Evolutionary conservation across 768 basidiomycete species (phyloP).

Genomic region (Suillus paluster): DNA sequence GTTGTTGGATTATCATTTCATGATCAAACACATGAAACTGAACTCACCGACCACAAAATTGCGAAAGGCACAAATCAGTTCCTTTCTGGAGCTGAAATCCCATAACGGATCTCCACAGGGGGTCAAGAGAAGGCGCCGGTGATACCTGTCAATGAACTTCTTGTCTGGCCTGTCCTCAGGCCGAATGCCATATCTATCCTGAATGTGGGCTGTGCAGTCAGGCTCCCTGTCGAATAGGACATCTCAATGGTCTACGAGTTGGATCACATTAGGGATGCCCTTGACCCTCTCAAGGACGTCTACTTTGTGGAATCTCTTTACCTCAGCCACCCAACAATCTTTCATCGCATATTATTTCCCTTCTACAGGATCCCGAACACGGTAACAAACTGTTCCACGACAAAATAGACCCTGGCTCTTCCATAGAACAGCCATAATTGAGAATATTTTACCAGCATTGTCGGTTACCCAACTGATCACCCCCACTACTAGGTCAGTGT

Average conservation of each 20-base stretch:
- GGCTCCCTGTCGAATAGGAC: not conserved
- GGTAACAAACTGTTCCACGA: not conserved
- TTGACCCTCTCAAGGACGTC: not conserved
- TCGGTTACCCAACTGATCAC: not conserved
- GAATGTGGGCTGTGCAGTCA: not conserved
- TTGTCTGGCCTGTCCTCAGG: too few relatives aligned
- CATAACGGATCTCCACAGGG: not conserved
- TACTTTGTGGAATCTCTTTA: not conserved
- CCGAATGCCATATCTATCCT: not conserved
- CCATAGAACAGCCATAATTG: not conserved
- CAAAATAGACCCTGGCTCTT: not conserved
- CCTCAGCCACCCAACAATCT: not conserved
- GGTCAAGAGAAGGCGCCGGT: not conserved
- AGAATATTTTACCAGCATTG: not conserved
- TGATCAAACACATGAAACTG: not conserved
- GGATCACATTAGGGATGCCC: not conserved
- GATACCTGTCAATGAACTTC: not conserved
- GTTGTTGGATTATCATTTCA: not conserved
- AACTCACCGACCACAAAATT: conserved; percentile 6
- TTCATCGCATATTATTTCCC: not conserved
- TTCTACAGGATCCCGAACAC: not conserved
- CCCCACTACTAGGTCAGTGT: not conserved
- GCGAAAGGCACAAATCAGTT: conserved; percentile 14
- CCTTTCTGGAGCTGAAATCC: not conserved
- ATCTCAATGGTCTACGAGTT: not conserved